phyloP scores from a whole-genome alignment of 1,284 basidiomycete genomes.

The Irpex rosettiformis region DNA sequence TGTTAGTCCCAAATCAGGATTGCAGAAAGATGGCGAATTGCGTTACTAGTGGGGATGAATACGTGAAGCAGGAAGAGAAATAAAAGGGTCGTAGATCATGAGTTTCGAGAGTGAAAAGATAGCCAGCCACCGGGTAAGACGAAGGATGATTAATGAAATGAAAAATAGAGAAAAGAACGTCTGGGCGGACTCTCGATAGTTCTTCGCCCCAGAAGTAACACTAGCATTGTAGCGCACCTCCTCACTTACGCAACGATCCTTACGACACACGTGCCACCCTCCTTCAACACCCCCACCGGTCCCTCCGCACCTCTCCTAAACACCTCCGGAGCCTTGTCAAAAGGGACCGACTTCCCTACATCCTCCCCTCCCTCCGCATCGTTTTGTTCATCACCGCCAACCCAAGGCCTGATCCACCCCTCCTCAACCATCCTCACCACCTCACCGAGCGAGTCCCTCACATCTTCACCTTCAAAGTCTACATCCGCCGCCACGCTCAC shows the following conservation, averaged over 20 bases:
- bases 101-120: too few species aligned
- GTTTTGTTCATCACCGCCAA: constrained; percentile 37
- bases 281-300: constrained; percentile 26
- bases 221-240: neutral
- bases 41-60: neutral
- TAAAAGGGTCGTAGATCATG: neutral
- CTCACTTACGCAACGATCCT: constrained; percentile 23
- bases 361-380: constrained; percentile 38
- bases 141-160: neutral
- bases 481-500: constrained; percentile 70
- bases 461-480: constrained; percentile 75
- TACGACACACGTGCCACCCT: constrained; percentile 34
- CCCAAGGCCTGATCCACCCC: constrained; percentile 26
- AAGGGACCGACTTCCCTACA: constrained; percentile 38
- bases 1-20: neutral
- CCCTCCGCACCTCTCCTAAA: constrained; percentile 28
- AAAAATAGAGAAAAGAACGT: too few species aligned
- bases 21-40: neutral
- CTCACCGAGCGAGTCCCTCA: constrained; percentile 59
- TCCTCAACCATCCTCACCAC: constrained; percentile 47
- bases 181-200: too few species aligned
- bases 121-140: neutral
- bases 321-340: constrained; percentile 60
- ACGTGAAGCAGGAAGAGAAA: neutral
- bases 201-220: too few species aligned